These are phyloP conservation scores for Abortiporus biennis DNA, from an alignment of 1,284 basidiomycete species.

Conservation along the genomic window DNA sequence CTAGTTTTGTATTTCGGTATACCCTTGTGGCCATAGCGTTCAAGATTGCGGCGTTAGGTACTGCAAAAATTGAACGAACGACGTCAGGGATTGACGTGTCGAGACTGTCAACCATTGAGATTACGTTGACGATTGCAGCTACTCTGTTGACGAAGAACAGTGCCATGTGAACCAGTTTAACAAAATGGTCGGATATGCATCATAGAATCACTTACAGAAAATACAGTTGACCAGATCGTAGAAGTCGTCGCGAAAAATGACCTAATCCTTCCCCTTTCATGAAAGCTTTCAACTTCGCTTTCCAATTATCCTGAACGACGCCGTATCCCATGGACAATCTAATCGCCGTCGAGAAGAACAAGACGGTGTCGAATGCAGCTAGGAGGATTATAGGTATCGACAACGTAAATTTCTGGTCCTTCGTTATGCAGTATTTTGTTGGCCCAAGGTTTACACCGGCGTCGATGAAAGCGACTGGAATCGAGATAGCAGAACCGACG, in stretches of 20 bases:
- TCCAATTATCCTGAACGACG: neutral
- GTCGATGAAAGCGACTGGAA: conserved; percentile 18
- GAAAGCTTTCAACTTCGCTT: neutral
- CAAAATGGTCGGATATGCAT: neutral
- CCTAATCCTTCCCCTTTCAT: neutral
- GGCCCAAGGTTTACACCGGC: conserved; percentile 18
- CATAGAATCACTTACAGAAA: conserved; percentile 1
- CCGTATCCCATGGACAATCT: neutral
- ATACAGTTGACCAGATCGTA: conserved; percentile 1
- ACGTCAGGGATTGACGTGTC: conserved; percentile 1
- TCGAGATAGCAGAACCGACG: conserved; percentile 16
- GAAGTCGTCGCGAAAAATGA: neutral
- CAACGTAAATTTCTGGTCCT: conserved; percentile 12
- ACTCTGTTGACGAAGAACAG: neutral
- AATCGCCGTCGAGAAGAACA: neutral
- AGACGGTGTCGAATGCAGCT: conserved; percentile 14
- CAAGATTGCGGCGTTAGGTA: conserved; percentile 2
- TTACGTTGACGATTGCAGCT: conserved; percentile 1
- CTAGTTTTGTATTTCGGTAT: conserved; percentile 3
- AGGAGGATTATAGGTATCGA: conserved; percentile 16
- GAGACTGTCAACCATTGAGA: conserved; percentile 1
- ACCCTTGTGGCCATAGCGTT: conserved; percentile 7
- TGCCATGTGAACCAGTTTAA: too few relatives aligned
- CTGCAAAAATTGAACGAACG: conserved; percentile 2
- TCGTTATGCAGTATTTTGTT: conserved; percentile 11